A percentile compares a stretch with the other conserved stretches of the same genome.
phyloP scores from a whole-genome alignment of 2,329 filamentous ascomycete species.

The Herpotrichia juniperi region DNA sequence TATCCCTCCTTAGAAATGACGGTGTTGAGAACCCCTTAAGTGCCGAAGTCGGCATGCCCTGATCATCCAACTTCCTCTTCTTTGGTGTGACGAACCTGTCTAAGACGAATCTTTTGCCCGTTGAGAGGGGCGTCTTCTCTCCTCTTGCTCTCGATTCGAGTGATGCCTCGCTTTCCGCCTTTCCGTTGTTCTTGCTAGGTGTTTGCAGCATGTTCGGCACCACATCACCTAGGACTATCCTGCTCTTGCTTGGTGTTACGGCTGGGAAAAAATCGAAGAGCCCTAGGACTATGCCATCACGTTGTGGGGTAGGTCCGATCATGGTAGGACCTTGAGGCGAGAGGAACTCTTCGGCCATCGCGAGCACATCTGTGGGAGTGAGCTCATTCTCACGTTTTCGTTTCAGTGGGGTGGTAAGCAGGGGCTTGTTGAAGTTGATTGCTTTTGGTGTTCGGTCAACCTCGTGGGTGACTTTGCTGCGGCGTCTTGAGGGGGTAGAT shows the following conservation, averaged over 20 bases:
- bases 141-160: slow-evolving; percentile 35
- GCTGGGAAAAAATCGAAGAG: slow-evolving; percentile 74
- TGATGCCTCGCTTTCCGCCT: slow-evolving; percentile 33
- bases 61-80: slow-evolving; percentile 50
- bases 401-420: slow-evolving; percentile 36
- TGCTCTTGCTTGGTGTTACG: slow-evolving; percentile 49
- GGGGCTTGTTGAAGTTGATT: slow-evolving; percentile 13
- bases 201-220: slow-evolving; percentile 44
- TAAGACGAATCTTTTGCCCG: slow-evolving; percentile 66
- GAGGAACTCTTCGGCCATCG: slow-evolving; percentile 20
- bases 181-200: slow-evolving; percentile 41
- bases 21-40: slow-evolving; percentile 68
- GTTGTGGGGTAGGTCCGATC: slow-evolving; percentile 80
- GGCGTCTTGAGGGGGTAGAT: slow-evolving; percentile 40
- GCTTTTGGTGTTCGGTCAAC: slow-evolving; percentile 34
- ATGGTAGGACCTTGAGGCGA: slow-evolving; percentile 40
- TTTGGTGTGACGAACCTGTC: slow-evolving; percentile 69
- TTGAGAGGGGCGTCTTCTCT: slow-evolving; percentile 57
- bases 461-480: slow-evolving; percentile 20
- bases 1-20: slow-evolving; percentile 67
- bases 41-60: slow-evolving; percentile 41
- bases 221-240: slow-evolving; percentile 35
- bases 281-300: slow-evolving; percentile 76
- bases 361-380: slow-evolving; percentile 15
- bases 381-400: slow-evolving; percentile 33